Base-by-base conservation (phyloP, 192 early-diverging fungal genomes). In the Linnemannia exigua region DNA sequence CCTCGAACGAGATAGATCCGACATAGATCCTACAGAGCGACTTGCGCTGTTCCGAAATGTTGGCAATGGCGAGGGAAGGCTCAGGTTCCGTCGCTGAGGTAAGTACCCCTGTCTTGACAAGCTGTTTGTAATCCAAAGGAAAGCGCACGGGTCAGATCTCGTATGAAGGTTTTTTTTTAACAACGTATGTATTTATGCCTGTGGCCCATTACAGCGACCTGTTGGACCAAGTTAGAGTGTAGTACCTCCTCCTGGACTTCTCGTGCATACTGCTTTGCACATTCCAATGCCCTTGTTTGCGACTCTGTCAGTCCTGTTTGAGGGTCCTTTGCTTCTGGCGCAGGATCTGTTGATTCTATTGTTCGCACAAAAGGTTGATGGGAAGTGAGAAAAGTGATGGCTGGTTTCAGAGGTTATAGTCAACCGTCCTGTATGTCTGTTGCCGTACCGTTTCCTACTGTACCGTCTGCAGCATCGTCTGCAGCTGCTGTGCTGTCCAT, bases 1-100 rank as follows among this genome's bases (percentile, higher is more conserved):
- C 90, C 75, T 96, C 96, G 87, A 96, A 97, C 79, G 93, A 94
- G 41, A 97, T 95, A 28, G 96, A 97, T 31, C 96, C 96, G 38
- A 97, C 94, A 88, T 97, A 97, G 22, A 97, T 88, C 11, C 95
- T 75, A 74, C 84, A 86, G 6, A 86, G 78, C 1, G 78, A 76
- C 20, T 86, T 86, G 50, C 74, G 84, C 47, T 86, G 84, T 33
- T 86, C 84, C 2, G 75, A 68, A 5, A 80, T 51, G 37, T 86
- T 86, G 17, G 84, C 74, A 25, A 80, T 48, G 14, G 79, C 84
- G 36, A 86, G 75, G 5, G 78, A 76, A 16, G 84, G 78, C 38
- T 86, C 84, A n/a, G 84, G 78, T 37, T 86, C 84, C 0, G 75
- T 70, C 51, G 50, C 78, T 35, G 84, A 86, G 1, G 79, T 28